Conservation (phyloP, 2,329 filamentous ascomycete species). For the Thielaviopsis euricoi region DNA sequence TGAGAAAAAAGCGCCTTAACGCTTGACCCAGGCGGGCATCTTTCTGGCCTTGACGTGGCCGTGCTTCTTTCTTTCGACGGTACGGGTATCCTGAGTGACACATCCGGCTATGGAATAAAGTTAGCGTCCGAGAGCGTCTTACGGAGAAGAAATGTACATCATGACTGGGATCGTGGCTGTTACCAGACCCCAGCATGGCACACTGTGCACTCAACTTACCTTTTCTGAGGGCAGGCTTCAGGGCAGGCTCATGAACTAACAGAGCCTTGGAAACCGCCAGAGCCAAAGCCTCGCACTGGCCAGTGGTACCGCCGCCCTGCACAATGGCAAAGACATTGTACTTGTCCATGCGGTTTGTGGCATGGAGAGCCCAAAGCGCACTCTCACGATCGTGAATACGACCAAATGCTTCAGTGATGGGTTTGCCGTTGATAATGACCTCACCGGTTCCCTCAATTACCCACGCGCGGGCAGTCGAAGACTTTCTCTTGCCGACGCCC, state of each 20-base stretch:
- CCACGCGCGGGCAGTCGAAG: slow-evolving; percentile 68
- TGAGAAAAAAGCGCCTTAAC: slow-evolving; percentile 23
- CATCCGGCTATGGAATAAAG: slow-evolving; percentile 54
- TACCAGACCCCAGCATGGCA: neutral
- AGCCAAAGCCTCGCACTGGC: slow-evolving; percentile 88
- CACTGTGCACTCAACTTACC: slow-evolving; percentile 41
- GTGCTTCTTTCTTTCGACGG: slow-evolving; percentile 95
- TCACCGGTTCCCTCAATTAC: slow-evolving; percentile 88
- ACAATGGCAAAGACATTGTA: slow-evolving; percentile 91
- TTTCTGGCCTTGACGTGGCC: slow-evolving; percentile 94
- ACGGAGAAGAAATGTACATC: neutral
- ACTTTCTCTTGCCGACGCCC: slow-evolving; percentile 75
- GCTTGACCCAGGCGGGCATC: slow-evolving; percentile 96
- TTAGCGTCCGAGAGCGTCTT: slow-evolving; percentile 23
- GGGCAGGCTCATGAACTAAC: slow-evolving; percentile 74
- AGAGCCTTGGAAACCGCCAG: slow-evolving; percentile 78
- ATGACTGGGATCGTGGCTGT: neutral
- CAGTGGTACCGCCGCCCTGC: slow-evolving; percentile 76
- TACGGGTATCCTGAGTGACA: slow-evolving; percentile 77
- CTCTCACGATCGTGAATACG: slow-evolving; percentile 89
- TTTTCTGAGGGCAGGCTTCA: slow-evolving; percentile 76
- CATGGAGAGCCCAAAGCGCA: slow-evolving; percentile 76
- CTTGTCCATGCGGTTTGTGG: slow-evolving; percentile 72
- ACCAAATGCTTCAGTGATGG: slow-evolving; percentile 65
- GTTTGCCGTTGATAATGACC: slow-evolving; percentile 77